These are phyloP conservation scores for Oryza glumipatula DNA, from an alignment of 176 grass and related monocot species.

Conservation along the genomic window DNA sequence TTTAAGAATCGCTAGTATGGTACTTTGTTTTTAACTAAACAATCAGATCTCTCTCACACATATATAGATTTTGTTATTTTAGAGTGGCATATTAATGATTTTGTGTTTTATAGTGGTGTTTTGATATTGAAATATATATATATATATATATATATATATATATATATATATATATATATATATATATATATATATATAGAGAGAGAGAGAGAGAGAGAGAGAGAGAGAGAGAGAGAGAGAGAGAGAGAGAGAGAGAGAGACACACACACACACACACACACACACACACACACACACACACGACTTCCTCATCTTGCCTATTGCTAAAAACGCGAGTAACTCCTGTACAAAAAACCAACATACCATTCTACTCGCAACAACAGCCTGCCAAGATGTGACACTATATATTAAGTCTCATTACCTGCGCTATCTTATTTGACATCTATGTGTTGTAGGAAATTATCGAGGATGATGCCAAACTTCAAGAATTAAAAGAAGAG, in stretches of 20 bases:
- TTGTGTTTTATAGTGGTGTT: background rate
- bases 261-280: too few relatives aligned
- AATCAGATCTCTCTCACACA: conserved; percentile 2
- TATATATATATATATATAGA: too few relatives aligned
- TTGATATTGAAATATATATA: background rate
- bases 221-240: too few relatives aligned
- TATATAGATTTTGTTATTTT: background rate
- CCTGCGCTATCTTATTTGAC: background rate
- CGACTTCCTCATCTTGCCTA: background rate
- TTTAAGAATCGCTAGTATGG: background rate
- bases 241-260: too few relatives aligned
- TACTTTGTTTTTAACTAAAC: background rate
- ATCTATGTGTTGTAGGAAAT: conserved; percentile 43
- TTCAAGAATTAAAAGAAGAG: conserved; percentile 59
- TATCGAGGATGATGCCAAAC: conserved; percentile 65
- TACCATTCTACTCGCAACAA: background rate
- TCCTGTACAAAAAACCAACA: background rate
- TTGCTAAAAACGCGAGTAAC: background rate
- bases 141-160: too few relatives aligned
- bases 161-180: too few relatives aligned
- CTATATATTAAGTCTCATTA: conserved; percentile 3
- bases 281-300: too few relatives aligned
- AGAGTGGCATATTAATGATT: background rate
- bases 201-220: too few relatives aligned
- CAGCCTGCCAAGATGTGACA: background rate